Evolutionary conservation across 2,329 filamentous ascomycete species (phyloP).

Genomic region (Fusarium nelsonii): DNA sequence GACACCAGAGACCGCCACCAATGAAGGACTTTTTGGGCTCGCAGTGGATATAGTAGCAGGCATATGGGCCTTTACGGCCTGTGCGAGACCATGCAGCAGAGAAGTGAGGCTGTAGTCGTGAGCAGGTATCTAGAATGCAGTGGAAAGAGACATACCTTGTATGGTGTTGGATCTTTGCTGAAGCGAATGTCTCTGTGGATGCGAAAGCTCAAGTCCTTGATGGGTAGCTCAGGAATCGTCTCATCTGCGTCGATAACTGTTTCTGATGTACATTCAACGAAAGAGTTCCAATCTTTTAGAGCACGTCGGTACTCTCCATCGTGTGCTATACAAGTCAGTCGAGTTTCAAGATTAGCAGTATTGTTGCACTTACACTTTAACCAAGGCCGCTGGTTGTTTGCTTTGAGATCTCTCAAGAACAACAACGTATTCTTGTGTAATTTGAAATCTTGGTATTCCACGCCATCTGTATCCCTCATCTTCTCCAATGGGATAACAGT

Average conservation of each 20-base stretch:
- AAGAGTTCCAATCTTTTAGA: conserved; percentile 84
- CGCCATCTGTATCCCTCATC: conserved; percentile 51
- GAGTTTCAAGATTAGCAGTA: background rate
- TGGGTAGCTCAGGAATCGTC: conserved; percentile 86
- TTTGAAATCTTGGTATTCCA: conserved; percentile 63
- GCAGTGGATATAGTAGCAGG: conserved; percentile 88
- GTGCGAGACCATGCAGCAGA: conserved; percentile 89
- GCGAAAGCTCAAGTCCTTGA: conserved; percentile 87
- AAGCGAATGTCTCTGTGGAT: conserved; percentile 91
- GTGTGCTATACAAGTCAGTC: conserved; percentile 67
- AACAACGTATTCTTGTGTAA: conserved; percentile 69
- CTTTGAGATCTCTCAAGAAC: conserved; percentile 70
- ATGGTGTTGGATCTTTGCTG: conserved; percentile 85
- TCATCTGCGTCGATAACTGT: conserved; percentile 79
- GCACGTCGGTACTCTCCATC: conserved; percentile 83
- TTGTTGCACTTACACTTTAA: conserved; percentile 61
- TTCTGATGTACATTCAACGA: conserved; percentile 78
- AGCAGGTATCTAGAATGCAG: background rate
- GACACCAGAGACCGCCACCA: conserved; percentile 86
- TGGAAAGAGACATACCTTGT: conserved; percentile 72
- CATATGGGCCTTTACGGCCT: conserved; percentile 87
- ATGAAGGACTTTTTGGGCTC: conserved; percentile 79
- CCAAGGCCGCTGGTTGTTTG: conserved; percentile 70
- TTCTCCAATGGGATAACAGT: conserved; percentile 54
- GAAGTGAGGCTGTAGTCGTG: conserved; percentile 74